A percentile compares a stretch with the other conserved stretches of the same genome.
Evolutionary conservation across 139 green algal species (phyloP).

Genomic region (Closterium sp.): DNA sequence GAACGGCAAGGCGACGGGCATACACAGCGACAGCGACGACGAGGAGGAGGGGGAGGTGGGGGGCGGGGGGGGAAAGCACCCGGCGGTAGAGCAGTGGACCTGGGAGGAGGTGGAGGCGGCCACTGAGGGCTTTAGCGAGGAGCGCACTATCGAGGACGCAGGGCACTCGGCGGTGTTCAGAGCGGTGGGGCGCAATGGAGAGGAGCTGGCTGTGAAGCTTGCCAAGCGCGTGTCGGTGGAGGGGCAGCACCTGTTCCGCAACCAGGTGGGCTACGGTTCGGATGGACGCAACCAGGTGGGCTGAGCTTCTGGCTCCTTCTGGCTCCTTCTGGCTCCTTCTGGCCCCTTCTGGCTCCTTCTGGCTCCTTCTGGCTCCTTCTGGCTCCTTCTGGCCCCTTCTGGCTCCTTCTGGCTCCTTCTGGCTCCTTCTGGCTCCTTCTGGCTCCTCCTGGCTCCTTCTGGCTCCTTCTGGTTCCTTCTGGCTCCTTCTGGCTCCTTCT

Average conservation of each 20-base stretch:
- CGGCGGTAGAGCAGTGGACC: background rate
- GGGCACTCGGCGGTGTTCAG: conserved; percentile 24
- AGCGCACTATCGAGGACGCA: conserved; percentile 1
- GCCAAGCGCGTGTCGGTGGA: conserved; percentile 19
- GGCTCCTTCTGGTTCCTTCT: background rate
- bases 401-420: background rate
- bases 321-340: background rate
- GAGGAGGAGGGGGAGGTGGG: background rate
- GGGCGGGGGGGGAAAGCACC: too few relatives aligned
- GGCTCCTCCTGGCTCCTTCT: background rate
- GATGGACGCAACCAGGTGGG: too few relatives aligned
- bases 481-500: background rate
- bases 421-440: background rate
- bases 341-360: background rate
- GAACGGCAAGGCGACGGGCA: background rate
- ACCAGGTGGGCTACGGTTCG: too few relatives aligned
- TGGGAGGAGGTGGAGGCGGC: background rate
- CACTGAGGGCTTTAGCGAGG: conserved; percentile 9
- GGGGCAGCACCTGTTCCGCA: conserved; percentile 1
- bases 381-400: background rate
- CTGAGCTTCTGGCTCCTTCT: background rate
- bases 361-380: background rate
- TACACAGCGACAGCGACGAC: background rate
- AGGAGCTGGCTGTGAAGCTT: conserved; percentile 14
- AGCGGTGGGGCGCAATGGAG: background rate